A percentile compares a stretch with the other conserved stretches of the same genome.
phyloP scores from a whole-genome alignment of 192 early-diverging fungal species.

The Obelidium mucronatum region DNA sequence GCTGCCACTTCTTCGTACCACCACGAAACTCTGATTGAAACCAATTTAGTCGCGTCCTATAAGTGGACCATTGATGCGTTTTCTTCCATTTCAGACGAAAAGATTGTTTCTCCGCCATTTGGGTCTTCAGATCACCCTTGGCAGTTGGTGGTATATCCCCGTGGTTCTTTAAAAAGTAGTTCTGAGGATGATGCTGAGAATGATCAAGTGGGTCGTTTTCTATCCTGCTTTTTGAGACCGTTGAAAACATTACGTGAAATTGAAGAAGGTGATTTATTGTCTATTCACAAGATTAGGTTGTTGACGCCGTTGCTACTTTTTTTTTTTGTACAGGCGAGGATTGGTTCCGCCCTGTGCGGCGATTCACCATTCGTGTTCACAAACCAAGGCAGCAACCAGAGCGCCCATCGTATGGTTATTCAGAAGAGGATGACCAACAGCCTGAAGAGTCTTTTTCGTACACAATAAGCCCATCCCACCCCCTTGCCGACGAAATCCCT shows the following conservation, averaged over 20 bases:
- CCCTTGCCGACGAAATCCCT: background rate
- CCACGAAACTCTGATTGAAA: conserved; percentile 10
- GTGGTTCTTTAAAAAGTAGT: conserved; percentile 43
- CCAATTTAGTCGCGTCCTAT: conserved; percentile 40
- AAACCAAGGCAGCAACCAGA: background rate
- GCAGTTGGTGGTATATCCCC: conserved; percentile 57
- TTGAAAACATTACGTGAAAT: conserved; percentile 44
- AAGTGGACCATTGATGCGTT: conserved; percentile 41
- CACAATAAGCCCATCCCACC: conserved; percentile 19
- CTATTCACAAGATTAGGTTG: no score
- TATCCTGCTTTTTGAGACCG: conserved; percentile 50
- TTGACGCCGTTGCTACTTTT: no score
- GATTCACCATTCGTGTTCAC: conserved; percentile 47
- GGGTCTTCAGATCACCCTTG: conserved; percentile 52
- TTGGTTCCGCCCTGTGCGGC: conserved; percentile 47
- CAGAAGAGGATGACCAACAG: background rate
- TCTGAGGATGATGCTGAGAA: no score
- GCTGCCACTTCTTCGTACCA: background rate
- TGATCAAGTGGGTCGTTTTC: conserved; percentile 11
- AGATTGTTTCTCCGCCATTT: conserved; percentile 62
- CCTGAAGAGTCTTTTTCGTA: conserved; percentile 23
- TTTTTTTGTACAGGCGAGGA: conserved; percentile 45
- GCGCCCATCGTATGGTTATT: conserved; percentile 34
- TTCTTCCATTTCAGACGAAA: conserved; percentile 41
- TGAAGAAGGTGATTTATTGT: conserved; percentile 26